These are phyloP conservation scores for Calendula officinalis DNA, from an alignment of 129 eudicot genomes.

Conservation along the genomic window DNA sequence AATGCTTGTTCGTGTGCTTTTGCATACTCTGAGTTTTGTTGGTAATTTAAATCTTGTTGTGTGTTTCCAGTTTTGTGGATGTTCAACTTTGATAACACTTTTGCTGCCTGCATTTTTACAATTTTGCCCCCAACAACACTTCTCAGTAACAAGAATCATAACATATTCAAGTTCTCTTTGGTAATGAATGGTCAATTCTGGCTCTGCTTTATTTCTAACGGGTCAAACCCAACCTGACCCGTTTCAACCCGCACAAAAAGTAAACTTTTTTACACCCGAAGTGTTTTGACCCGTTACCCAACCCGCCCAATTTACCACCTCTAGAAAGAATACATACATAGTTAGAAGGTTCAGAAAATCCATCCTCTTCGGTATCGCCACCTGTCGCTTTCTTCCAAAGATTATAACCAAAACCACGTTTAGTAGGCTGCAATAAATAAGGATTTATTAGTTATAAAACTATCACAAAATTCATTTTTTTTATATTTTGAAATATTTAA, in stretches of 20 bases:
- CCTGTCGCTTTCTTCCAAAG: slow-evolving; percentile 43
- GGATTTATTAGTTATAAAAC: neutral
- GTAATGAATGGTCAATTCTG: neutral
- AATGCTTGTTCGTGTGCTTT: slow-evolving; percentile 23
- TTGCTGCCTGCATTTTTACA: slow-evolving; percentile 52
- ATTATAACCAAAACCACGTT: slow-evolving; percentile 41
- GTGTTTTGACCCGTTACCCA: neutral
- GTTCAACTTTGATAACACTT: slow-evolving; percentile 50
- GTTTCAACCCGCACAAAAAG: neutral
- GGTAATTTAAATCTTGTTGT: slow-evolving; percentile 24
- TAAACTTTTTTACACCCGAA: neutral
- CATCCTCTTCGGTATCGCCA: slow-evolving; percentile 39
- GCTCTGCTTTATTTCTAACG: neutral
- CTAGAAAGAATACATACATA: slow-evolving; percentile 37
- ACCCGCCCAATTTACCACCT: neutral
- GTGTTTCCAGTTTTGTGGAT: slow-evolving; percentile 38
- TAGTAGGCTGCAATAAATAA: slow-evolving; percentile 38
- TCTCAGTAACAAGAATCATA: neutral
- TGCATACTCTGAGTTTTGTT: slow-evolving; percentile 9
- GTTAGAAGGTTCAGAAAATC: slow-evolving; percentile 51
- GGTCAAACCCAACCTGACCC: neutral
- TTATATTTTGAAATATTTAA: neutral
- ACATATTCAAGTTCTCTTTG: neutral
- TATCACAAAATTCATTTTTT: neutral
- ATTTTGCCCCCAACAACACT: neutral